Base-by-base conservation (phyloP, 257 asterid species). In the Galeopsis tetrahit region DNA sequence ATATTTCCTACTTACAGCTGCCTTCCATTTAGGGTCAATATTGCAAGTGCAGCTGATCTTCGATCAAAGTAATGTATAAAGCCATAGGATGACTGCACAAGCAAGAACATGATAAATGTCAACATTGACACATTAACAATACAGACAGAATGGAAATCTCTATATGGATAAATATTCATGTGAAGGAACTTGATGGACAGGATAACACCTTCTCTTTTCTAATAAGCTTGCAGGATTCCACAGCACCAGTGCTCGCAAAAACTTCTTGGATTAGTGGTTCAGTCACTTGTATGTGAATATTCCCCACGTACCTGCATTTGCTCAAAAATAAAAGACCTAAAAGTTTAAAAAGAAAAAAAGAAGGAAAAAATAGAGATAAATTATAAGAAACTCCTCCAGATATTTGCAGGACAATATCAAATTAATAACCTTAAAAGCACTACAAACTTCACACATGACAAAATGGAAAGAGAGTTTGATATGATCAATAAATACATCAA, bases 231-330 rank as follows among this genome's bases (percentile, higher is more conserved):
- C 98, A 92, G 43, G 88, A 74, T 84, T 92, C 98, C 75, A 92
- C 87, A 43, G 89, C 96, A 70, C 98, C 97, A 63, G 95, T 85
- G 72, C 91, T 90, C 15, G 95, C 83, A 74, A 92, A 92, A 70
- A 92, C 98, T 83, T 92, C 97, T 77, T 92, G 98, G 73, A 90
- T 80, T 71, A 92, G 96, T 44, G 90, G 92, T 81, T 92, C 98
- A 67, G 97, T 90, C 73, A 88, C 97, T 74, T 92, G 97, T 7
- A 83, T 79, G 70, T 92, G 97, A 66, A 92, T 83, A 69, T 92
- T 90, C 43, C 98, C 98, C 55, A 92, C 98, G 59, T 84, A 92
- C 88, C 98, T 92, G 95, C 96, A 88, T 84, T 89, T 75, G 81
- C 85, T 78, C 82, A 82, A 77, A 80, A 52, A 69, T 68, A 52